Conservation (phyloP, 2,329 filamentous ascomycete genomes). For the Drechslera avenae region DNA sequence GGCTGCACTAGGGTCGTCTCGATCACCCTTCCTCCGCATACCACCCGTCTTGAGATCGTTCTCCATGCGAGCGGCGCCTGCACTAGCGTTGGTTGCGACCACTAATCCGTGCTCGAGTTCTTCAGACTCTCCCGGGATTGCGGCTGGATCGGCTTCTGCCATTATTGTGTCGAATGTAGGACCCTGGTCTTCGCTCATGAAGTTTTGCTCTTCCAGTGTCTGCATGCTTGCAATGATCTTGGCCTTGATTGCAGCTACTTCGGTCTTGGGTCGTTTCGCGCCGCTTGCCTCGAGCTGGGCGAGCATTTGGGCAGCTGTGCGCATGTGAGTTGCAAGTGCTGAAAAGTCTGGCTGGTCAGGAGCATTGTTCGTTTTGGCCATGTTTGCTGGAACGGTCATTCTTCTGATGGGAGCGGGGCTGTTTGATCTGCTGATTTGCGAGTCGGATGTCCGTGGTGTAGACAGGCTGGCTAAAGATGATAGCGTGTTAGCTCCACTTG, state of each 20-base stretch:
- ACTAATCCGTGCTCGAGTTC: constrained; percentile 63
- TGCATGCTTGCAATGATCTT: constrained; percentile 93
- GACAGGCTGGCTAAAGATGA: constrained; percentile 65
- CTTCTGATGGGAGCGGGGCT: constrained; percentile 67
- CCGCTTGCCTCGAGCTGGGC: constrained; percentile 81
- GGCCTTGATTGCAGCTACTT: constrained; percentile 81
- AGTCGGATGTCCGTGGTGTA: constrained; percentile 72
- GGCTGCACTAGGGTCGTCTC: constrained; percentile 83
- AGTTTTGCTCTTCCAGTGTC: constrained; percentile 82
- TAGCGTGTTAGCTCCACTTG: constrained; percentile 66
- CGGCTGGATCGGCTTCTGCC: constrained; percentile 67
- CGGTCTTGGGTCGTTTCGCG: constrained; percentile 77
- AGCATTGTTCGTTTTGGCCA: constrained; percentile 58
- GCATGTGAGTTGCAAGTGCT: constrained; percentile 83
- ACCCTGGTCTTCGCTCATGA: constrained; percentile 72
- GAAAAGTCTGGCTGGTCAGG: constrained; percentile 80
- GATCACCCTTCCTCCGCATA: constrained; percentile 78
- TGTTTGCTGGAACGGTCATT: constrained; percentile 60
- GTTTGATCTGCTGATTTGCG: constrained; percentile 68
- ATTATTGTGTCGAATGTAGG: constrained; percentile 85
- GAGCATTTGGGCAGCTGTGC: constrained; percentile 84
- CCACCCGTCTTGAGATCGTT: constrained; percentile 88
- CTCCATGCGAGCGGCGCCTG: constrained; percentile 83
- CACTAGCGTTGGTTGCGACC: constrained; percentile 66
- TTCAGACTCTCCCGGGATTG: constrained; percentile 55